Conservation (phyloP, 352 stramenopile genomes). For the Phytophthora europaea region DNA sequence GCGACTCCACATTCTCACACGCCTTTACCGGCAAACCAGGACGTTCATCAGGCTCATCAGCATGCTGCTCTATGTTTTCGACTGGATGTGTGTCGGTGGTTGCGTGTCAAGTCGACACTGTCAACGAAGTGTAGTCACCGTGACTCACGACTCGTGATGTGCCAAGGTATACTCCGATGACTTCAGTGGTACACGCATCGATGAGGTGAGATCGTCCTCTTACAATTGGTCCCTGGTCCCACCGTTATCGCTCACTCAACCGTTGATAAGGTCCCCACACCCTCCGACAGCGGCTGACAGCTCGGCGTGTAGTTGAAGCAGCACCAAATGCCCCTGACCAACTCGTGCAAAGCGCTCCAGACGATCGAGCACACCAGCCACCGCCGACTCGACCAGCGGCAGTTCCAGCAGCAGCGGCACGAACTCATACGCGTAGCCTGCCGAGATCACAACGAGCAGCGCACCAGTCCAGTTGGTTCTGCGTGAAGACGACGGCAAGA, state of each 20-base stretch:
- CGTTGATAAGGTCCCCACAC: not conserved
- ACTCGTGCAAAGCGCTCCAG: constrained; percentile 19
- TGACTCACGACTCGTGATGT: not conserved
- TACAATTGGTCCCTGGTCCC: not conserved
- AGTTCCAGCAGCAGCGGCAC: constrained; percentile 33
- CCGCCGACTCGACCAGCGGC: constrained; percentile 6
- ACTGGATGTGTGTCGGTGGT: not conserved
- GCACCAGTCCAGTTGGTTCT: constrained; percentile 1
- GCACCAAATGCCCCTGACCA: constrained; percentile 1
- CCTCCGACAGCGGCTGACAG: constrained; percentile 10
- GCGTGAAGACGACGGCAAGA: not conserved
- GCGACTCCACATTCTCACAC: too few relatives aligned
- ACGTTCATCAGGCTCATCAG: too few relatives aligned
- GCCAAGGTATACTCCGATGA: not conserved
- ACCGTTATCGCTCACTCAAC: not conserved
- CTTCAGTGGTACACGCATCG: not conserved
- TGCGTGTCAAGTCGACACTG: too few relatives aligned
- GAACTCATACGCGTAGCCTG: constrained; percentile 29
- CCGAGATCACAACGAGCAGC: constrained; percentile 16
- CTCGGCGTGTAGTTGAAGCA: constrained; percentile 25
- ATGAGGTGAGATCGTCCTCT: not conserved
- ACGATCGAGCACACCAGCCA: constrained; percentile 20
- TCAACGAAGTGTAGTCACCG: not conserved
- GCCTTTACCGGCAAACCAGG: too few relatives aligned
- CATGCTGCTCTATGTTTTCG: too few relatives aligned